A percentile compares a stretch with the other conserved stretches of the same genome.
Conservation (phyloP, 495 filamentous ascomycete species). For the Platismatia glauca region DNA sequence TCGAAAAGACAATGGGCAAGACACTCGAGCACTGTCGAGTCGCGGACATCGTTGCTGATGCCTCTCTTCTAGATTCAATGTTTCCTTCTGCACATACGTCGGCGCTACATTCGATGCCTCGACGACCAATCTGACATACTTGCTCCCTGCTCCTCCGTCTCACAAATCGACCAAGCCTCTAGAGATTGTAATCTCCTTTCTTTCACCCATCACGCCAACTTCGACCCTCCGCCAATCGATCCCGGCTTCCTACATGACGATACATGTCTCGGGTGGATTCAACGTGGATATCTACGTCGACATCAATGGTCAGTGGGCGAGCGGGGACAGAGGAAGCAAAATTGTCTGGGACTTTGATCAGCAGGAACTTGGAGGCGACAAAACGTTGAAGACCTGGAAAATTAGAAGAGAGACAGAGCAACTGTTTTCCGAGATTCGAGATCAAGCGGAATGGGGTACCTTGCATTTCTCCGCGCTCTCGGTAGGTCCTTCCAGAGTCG, state of each 20-base stretch:
- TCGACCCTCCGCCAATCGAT: conserved; percentile 87
- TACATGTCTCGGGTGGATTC: conserved; percentile 61
- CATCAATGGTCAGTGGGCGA: conserved; percentile 83
- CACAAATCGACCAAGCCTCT: conserved; percentile 32
- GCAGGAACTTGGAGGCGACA: conserved; percentile 28
- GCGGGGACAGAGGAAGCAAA: conserved; percentile 56
- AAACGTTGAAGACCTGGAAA: conserved; percentile 51
- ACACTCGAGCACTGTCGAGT: background rate
- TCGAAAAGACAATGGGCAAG: conserved; percentile 37
- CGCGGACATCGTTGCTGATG: background rate
- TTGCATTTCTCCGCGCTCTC: conserved; percentile 68
- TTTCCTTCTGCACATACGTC: conserved; percentile 62
- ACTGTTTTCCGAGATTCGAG: conserved; percentile 62
- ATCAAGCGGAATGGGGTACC: conserved; percentile 84
- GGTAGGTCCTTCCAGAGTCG: conserved; percentile 28
- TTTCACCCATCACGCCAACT: conserved; percentile 87
- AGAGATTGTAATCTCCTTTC: conserved; percentile 70
- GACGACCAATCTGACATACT: conserved; percentile 84
- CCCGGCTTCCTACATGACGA: conserved; percentile 75
- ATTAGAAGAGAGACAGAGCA: conserved; percentile 56
- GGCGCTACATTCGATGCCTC: conserved; percentile 85
- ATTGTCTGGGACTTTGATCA: conserved; percentile 60
- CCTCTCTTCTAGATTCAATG: conserved; percentile 41
- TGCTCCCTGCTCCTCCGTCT: conserved; percentile 43
- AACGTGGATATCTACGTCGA: conserved; percentile 81